Base-by-base conservation (phyloP, 2,329 filamentous ascomycete genomes). In the Drechslerella coelobrocha region DNA sequence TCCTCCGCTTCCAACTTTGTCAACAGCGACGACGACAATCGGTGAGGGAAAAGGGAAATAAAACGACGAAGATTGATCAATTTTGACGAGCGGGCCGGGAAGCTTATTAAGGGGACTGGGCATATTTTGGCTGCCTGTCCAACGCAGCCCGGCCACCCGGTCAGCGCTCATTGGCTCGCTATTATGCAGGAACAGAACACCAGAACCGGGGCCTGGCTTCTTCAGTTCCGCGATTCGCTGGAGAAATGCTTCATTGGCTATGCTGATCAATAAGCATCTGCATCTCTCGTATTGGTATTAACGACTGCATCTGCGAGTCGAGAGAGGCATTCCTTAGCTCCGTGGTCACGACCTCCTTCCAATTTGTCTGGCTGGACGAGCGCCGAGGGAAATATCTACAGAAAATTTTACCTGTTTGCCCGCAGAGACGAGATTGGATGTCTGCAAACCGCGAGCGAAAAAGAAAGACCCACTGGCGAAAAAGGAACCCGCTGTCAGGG, bases 31-130 rank as follows among this genome's bases (percentile, higher is more conserved):
- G 57, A 52, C 59, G 56, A 57, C 47, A 69, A 62, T 69, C 57
- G 56, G 56, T 69, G 52, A 61, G 39, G n/a, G 24, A 54, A 62
- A 48, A 54, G 57, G 52, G 52, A 69, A 62, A 37, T 45, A 61
- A 59, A 57, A 52, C 10, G 52, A 54, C 27, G 55, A 48, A 48
- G 9, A 48, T 60, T 56, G 53, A 41, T 53, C 34, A 39, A 14
- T 19, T 26, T n/a, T 5, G 5, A 2, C 2, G 4, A 39, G 60
- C 26, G 45, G 51, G 47, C 50, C 19, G 39, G 17, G 31, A 24
- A 19, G 2, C 39, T 57, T 61, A 69, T 69, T 69, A 62, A 69
- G 65, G 65, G 57, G 65, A 62, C n/a, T 57, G 62, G 57, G 57
- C 52, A 59, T 57, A 12, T 17, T 17, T 26, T 24, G 9, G 55